A percentile compares a stretch with the other conserved stretches of the same genome.
phyloP scores from a whole-genome alignment of 192 early-diverging fungal genomes.

The Entomortierella parvispora region DNA sequence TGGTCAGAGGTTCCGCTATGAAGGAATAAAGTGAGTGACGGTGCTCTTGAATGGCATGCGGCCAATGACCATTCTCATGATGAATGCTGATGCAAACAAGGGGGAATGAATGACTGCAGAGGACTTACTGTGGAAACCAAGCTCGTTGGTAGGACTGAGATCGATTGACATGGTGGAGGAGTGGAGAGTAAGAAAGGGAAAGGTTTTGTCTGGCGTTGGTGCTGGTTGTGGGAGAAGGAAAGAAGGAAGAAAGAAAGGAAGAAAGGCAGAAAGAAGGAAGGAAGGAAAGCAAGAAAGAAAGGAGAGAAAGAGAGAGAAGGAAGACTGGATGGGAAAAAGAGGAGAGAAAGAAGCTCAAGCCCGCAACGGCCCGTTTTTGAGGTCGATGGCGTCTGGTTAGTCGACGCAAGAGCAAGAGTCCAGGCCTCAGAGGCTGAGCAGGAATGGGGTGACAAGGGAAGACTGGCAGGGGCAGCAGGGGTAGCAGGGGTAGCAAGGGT shows the following conservation, averaged over 20 bases:
- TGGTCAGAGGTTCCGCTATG: slow-evolving; percentile 70
- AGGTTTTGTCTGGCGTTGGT: no score
- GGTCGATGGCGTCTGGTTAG: no score
- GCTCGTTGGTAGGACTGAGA: slow-evolving; percentile 64
- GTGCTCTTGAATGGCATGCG: not conserved
- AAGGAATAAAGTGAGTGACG: not conserved
- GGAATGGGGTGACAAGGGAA: no score
- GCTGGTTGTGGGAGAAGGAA: not conserved
- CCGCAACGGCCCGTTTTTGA: no score
- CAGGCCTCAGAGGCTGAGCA: no score
- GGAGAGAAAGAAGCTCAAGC: not conserved
- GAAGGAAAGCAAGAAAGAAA: not conserved
- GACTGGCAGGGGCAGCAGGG: no score
- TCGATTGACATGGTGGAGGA: slow-evolving; percentile 64
- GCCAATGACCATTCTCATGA: not conserved
- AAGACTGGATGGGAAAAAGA: not conserved
- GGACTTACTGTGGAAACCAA: slow-evolving; percentile 69
- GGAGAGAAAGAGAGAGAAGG: not conserved
- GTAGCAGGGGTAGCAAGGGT: no score
- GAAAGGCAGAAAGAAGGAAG: slow-evolving; percentile 2
- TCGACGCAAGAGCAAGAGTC: no score
- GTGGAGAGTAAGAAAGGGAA: slow-evolving; percentile 9
- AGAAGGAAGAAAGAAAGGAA: not conserved
- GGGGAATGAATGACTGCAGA: not conserved
- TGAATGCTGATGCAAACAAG: not conserved